Percentiles rank a stretch among this genome's conserved stretches.
Evolutionary conservation across 2,329 filamentous ascomycete species (phyloP).

Genomic region (Claviceps africana): DNA sequence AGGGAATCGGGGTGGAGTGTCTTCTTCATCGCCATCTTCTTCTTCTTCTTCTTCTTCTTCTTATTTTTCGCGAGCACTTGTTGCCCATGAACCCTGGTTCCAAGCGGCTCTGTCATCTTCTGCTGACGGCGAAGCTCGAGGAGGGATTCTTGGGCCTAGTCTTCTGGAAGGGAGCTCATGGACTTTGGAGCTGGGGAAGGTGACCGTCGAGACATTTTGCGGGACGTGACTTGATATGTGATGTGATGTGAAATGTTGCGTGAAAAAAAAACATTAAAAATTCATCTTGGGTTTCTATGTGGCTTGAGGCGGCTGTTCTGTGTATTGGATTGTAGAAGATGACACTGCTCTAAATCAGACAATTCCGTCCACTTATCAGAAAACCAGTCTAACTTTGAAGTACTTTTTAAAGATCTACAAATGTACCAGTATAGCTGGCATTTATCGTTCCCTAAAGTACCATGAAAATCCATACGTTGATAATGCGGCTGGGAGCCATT

Average conservation of each 20-base stretch:
- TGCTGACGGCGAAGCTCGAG: not conserved
- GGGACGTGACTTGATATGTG: not conserved
- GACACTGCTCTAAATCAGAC: no score
- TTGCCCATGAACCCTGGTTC: constrained; percentile 21
- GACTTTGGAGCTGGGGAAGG: constrained; percentile 21
- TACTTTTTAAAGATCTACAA: no score
- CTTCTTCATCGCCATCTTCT: not conserved
- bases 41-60: not conserved
- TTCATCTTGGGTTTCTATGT: not conserved
- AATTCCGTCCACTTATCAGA: no score
- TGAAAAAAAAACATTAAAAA: no score
- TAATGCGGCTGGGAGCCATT: no score
- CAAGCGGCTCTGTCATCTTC: constrained; percentile 3
- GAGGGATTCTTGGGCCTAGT: not conserved
- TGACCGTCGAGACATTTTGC: constrained; percentile 28
- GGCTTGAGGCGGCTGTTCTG: not conserved
- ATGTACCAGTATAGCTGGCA: no score
- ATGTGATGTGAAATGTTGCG: not conserved
- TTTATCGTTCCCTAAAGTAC: no score
- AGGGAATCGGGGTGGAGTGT: constrained; percentile 19
- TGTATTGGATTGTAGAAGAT: not conserved
- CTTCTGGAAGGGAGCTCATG: constrained; percentile 13
- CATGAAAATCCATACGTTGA: no score
- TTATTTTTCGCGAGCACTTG: constrained; percentile 26
- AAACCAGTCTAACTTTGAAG: no score